Evolutionary conservation across 345 rosid species (phyloP), one percentile per base, ranked within the genome.

Genomic region (Lumnitzera racemosa): DNA sequence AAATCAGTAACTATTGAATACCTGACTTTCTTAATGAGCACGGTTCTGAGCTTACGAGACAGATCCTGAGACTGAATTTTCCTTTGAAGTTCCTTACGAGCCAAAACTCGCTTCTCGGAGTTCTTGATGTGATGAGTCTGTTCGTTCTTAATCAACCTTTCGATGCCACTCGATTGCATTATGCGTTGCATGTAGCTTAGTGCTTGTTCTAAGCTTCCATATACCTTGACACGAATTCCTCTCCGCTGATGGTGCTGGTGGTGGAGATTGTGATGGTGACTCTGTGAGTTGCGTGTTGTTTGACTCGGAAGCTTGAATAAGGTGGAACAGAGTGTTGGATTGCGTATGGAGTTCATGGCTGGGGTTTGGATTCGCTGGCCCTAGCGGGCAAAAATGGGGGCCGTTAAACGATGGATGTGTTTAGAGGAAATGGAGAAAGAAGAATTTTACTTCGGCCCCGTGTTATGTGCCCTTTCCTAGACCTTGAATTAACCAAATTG

Each of bases 141-240:
- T 51, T 73, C 65, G 4, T 68, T 68, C 81, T 85, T 92, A 43
- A 92, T 87, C 66, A 89, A 65, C 71, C 98, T 72, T 64, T 92
- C 98, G 53, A 89, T 82, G 65, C 98, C 98, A 61, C 97, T 89
- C 11, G 89, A 76, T 25, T 69, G 77, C 98, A 92, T 92, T 81
- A 76, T 74, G 71, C 81, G 80, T 86, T 90, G 94, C 91, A 92
- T 61, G 1, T 72, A 10, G 49, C 66, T 15, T 64, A 92, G 74
- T 49, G 96, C 97, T 24, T 56, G 76, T 55, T 92, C 98, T 60
- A 92, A 66, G 70, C 84, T 82, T 27, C 94, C 91, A 11, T 77
- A 1, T 14, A 89, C 97, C 82, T 78, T 80, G 72, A 89, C 96
- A 25, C 98, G 71, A 50, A 92, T 92, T 63, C 97, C 96, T 67